These are phyloP conservation scores for Extremus antarcticus DNA, from an alignment of 495 filamentous ascomycete species.

Conservation along the genomic window DNA sequence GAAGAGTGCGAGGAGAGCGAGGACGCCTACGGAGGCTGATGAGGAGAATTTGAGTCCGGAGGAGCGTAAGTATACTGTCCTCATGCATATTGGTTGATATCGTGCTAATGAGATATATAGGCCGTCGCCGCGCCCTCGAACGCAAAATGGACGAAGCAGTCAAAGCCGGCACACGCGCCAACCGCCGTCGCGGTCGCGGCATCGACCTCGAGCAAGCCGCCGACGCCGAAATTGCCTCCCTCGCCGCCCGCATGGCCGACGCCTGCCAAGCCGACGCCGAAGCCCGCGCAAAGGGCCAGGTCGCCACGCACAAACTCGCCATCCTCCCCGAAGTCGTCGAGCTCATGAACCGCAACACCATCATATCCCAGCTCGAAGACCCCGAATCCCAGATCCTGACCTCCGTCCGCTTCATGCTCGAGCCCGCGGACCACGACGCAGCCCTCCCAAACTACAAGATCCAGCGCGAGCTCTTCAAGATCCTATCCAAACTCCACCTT, in stretches of 20 bases:
- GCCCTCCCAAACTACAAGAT: slow-evolving; percentile 92
- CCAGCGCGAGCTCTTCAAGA: slow-evolving; percentile 83
- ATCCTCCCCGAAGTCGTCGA: slow-evolving; percentile 86
- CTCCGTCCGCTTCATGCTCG: slow-evolving; percentile 92
- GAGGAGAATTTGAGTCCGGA: slow-evolving; percentile 43
- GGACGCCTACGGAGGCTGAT: slow-evolving; percentile 48
- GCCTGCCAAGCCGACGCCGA: slow-evolving; percentile 79
- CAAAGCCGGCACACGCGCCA: slow-evolving; percentile 55
- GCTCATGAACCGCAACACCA: slow-evolving; percentile 76
- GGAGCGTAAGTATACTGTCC: slow-evolving; percentile 36
- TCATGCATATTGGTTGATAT: not conserved
- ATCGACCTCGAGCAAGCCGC: slow-evolving; percentile 72
- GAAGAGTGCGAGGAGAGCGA: slow-evolving; percentile 28
- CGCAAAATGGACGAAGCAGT: slow-evolving; percentile 76
- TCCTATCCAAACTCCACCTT: slow-evolving; percentile 68
- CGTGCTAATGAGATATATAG: slow-evolving; percentile 29
- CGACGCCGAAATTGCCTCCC: slow-evolving; percentile 77
- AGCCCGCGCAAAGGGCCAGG: slow-evolving; percentile 62
- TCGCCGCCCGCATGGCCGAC: slow-evolving; percentile 83
- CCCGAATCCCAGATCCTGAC: slow-evolving; percentile 91
- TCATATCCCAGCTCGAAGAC: slow-evolving; percentile 72
- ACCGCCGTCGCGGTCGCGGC: slow-evolving; percentile 55
- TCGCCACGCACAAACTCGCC: slow-evolving; percentile 85
- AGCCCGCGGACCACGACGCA: slow-evolving; percentile 77
- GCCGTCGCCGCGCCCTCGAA: slow-evolving; percentile 68